phyloP scores from a whole-genome alignment of 2,329 filamentous ascomycete genomes.

The Diaporthe citrichinensis region DNA sequence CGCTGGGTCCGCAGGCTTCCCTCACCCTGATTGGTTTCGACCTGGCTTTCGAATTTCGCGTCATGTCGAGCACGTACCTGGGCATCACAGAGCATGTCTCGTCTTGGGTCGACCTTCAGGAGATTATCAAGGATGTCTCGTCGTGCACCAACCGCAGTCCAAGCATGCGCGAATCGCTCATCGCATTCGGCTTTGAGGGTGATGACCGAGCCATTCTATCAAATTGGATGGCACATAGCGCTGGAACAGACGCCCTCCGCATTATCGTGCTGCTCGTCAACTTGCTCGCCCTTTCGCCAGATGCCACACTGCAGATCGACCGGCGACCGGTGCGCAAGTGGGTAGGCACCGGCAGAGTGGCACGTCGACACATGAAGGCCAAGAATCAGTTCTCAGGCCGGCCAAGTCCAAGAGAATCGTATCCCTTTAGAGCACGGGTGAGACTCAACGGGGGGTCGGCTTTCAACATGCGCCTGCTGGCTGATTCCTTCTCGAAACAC shows the following conservation, averaged over 20 bases:
- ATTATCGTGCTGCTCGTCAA: conserved; percentile 14
- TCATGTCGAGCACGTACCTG: conserved; percentile 25
- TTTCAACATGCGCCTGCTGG: neutral
- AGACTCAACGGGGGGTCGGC: conserved; percentile 1
- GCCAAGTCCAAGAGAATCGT: conserved; percentile 1
- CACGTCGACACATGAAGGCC: conserved; percentile 1
- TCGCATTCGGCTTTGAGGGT: conserved; percentile 21
- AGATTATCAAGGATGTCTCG: conserved; percentile 24
- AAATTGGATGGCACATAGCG: conserved; percentile 4
- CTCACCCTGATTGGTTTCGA: conserved; percentile 24
- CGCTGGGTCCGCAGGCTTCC: neutral
- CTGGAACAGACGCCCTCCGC: conserved; percentile 21
- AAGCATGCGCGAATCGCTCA: conserved; percentile 14
- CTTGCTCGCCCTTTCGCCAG: neutral
- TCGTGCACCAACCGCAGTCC: conserved; percentile 12
- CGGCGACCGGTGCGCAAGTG: conserved; percentile 18
- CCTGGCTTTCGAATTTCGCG: conserved; percentile 20
- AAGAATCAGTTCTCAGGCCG: conserved; percentile 13
- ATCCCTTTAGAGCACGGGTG: conserved; percentile 15
- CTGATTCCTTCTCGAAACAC: conserved; percentile 17
- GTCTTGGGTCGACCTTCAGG: conserved; percentile 26
- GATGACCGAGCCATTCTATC: conserved; percentile 14
- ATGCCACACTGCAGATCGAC: neutral
- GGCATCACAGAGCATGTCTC: conserved; percentile 20
- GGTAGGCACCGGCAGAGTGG: neutral